Base-by-base conservation (phyloP, 139 green algal species). In the Micractinium sp. region DNA sequence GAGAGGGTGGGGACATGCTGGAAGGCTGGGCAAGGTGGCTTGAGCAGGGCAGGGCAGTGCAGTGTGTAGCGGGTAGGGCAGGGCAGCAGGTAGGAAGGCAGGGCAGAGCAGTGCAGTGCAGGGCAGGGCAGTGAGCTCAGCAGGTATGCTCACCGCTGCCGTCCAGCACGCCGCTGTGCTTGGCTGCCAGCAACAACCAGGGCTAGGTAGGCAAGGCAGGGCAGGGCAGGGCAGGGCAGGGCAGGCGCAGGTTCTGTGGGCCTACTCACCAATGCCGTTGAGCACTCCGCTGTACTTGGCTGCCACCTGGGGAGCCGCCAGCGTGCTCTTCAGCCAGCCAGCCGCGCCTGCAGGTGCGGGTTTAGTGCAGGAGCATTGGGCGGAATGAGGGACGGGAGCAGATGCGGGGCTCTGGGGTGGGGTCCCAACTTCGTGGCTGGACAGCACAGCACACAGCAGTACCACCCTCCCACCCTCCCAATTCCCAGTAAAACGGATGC, bases 131-230 rank as follows among this genome's bases (percentile, higher is more conserved):
- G 47, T 56, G 9, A 9, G 47, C 47, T 16, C 7, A 9, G 47
- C 47, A 56, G 5, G 47, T 56, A 9, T 56, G 47, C 66, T 47
- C 66, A 87, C 82, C 82, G 73, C 99, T 98, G 89, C 97, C 97
- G 89, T 99, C 99, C 13, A 99, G 93, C 66, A 99, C 93, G 76
- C 97, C 97, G n/a, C 74, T 80, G 79, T 94, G 92, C 74, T 95
- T 94, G 88, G 35, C 78, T 2, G 88, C 35, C 27, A 96, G 79
- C 29, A 56, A 56, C 47, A 79, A 79, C 14, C 73, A 79, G 31
- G 2, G 73, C 29, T 15, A 9, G 15, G 12, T 4, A 36, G 73
- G 27, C 73, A 79, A 18, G 73, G 73, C 15, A 82, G 66, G 25
- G 25, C 22, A 73, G 22, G 66, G 66, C 66, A n/a, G 66, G 33